Base-by-base conservation (phyloP, 2,329 filamentous ascomycete species). In the Samsoniella hepiali region DNA sequence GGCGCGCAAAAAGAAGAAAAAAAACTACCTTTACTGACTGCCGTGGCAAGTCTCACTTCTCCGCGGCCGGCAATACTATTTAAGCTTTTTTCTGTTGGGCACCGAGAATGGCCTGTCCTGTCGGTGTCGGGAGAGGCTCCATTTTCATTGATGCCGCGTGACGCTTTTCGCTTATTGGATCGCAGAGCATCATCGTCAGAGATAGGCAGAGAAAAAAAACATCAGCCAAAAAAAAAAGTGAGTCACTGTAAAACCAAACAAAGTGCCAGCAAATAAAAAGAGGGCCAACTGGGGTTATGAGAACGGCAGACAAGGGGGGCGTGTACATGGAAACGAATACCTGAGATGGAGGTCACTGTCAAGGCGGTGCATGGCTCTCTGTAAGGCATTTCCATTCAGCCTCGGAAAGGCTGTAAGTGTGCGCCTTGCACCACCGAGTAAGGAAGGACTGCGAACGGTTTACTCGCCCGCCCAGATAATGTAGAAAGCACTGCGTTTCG, bases 241-340 rank as follows among this genome's bases (percentile, higher is more conserved):
- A 58, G 44, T 58, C 56, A 58, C 45, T 36, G 17, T 8, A 13
- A 38, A 15, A 34, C 15, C 10, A 17, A 38, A 3, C 15, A 13
- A 11, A 50, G 11, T 44, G 56, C 51, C 51, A 54, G 22, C 51
- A 36, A 58, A 50, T 15, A 38, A 57, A 57, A 58, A 58, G 56
- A 58, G 56, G 44, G 44, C 56, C 44, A 49, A 53, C 50, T 49
- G 29, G 38, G 36, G 29, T 8, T 13, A 56, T 17, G 17, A 53
- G 31, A 8, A 34, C 32, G 40, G 40, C 44, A 31, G 32, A 47
- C 56, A n/a, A 7, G 56, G 56, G 56, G 29, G 56, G 56, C 31
- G 56, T 58, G 56, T 58, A 47, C 44, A 49, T 58, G 42, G 22
- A 44, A 3, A 7, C 10, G 5, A 29, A 58, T 58, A 38, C 56